These are phyloP conservation scores for Noccaea bulbosa DNA, from an alignment of 345 rosid genomes.

Conservation along the genomic window DNA sequence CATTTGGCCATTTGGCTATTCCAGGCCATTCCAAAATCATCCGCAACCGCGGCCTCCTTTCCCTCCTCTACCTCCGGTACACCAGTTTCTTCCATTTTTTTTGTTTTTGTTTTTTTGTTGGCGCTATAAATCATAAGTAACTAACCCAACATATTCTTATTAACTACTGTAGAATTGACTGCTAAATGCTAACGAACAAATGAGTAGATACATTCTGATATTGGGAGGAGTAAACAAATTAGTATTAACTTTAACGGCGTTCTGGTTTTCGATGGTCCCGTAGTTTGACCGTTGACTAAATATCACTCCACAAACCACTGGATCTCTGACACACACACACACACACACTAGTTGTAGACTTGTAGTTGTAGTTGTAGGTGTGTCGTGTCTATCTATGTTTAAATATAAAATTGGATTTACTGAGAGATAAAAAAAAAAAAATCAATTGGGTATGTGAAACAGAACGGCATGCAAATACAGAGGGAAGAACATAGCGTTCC, in stretches of 20 bases:
- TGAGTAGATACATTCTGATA: neutral
- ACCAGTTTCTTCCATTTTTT: neutral
- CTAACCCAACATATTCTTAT: no score
- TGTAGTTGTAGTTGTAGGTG: no score
- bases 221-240: constrained; percentile 31
- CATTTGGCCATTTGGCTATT: constrained; percentile 87
- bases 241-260: constrained; percentile 31
- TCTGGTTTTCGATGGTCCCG: constrained; percentile 23
- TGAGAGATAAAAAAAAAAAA: neutral
- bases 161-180: neutral
- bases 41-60: constrained; percentile 78
- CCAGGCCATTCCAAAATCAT: constrained; percentile 63
- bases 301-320: constrained; percentile 1
- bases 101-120: neutral
- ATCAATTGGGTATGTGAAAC: neutral
- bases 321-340: constrained; percentile 4
- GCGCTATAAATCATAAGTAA: neutral
- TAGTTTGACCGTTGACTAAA: constrained; percentile 39
- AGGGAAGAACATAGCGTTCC: constrained; percentile 84
- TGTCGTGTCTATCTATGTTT: constrained; percentile 2
- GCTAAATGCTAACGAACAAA: constrained; percentile 32
- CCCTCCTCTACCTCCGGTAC: constrained; percentile 66
- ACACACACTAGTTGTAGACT: no score
- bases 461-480: constrained; percentile 91
- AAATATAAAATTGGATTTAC: neutral